phyloP scores from a whole-genome alignment of 768 basidiomycete genomes.

The Lentinula sp. region DNA sequence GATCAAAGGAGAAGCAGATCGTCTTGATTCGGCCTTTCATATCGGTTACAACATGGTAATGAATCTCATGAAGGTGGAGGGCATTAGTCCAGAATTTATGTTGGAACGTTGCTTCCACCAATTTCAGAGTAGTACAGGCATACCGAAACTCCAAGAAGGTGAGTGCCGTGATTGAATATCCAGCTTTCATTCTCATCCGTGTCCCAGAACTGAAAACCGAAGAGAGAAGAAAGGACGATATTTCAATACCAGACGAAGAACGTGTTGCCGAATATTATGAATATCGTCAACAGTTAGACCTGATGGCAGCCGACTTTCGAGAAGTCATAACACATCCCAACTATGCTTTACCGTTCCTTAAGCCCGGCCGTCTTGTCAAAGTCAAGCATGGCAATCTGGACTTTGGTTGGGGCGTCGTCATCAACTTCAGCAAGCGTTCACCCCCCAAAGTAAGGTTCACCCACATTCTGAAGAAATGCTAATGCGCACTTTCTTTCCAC shows the following conservation, averaged over 20 bases:
- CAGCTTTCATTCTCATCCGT: neutral
- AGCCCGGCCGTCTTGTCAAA: slow-evolving; percentile 88
- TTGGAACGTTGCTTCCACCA: slow-evolving; percentile 97
- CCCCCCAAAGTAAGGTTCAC: slow-evolving; percentile 61
- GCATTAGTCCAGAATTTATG: slow-evolving; percentile 98
- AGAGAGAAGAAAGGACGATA: slow-evolving; percentile 57
- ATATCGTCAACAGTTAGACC: slow-evolving; percentile 86
- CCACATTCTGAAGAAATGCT: neutral
- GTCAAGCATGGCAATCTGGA: slow-evolving; percentile 82
- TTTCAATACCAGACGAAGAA: slow-evolving; percentile 78
- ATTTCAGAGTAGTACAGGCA: slow-evolving; percentile 92
- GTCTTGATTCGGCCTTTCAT: slow-evolving; percentile 97
- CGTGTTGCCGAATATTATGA: slow-evolving; percentile 89
- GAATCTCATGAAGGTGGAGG: slow-evolving; percentile 98
- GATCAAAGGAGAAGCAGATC: slow-evolving; percentile 97
- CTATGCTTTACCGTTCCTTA: slow-evolving; percentile 91
- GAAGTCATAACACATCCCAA: slow-evolving; percentile 93
- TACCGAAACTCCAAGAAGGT: slow-evolving; percentile 84
- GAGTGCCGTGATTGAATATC: slow-evolving; percentile 16
- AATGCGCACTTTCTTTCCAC: neutral
- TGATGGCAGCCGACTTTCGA: slow-evolving; percentile 82
- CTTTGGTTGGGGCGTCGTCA: slow-evolving; percentile 95
- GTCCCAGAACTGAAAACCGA: slow-evolving; percentile 65
- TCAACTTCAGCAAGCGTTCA: slow-evolving; percentile 86
- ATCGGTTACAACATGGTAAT: slow-evolving; percentile 99